Base-by-base conservation (phyloP, 257 asterid species). In the Schizonepeta tenuifolia region DNA sequence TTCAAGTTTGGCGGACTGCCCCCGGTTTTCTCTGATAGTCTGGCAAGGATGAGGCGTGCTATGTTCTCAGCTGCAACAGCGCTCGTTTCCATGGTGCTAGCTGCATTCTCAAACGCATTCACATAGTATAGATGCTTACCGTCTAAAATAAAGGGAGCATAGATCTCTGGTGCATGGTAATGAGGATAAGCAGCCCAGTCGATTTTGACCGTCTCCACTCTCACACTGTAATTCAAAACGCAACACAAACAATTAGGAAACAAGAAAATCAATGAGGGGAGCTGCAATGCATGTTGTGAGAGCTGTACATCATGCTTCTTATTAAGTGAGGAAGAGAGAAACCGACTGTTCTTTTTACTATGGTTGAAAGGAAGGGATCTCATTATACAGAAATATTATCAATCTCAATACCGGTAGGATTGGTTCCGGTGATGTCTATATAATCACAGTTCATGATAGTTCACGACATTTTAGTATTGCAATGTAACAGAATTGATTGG, bases 21-120 rank as follows among this genome's bases (percentile, higher is more conserved):
- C 53, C 20, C 14, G 47, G 60, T 44, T 81, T 74, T 50, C 38
- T 54, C 71, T 7, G 84, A 43, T 44, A 89, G 82, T 83, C 97
- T 83, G 10, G 91, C 87, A 69, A 95, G 90, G 85, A 95, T 88
- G 36, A 95, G 90, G 31, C 97, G 91, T 24, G 96, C 98, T 46
- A 95, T 80, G 74, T 95, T 95, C 85, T 95, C 99, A 54, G 96
- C 99, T n/a, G 99, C 76, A 75, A 95, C 99, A 18, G 98, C 95
- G 59, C 96, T 90, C 6, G 98, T 87, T 81, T 95, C 99, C 82
- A 95, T 95, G 80, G 96, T 73, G 89, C 99, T 95, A 43, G 98
- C 99, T 49, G 96, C 99, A 88, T 92, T 95, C 83, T 95, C 99
- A 26, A 92, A 92, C 18, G 99, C 97, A 63, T 95, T 95, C 53